A percentile compares a stretch with the other conserved stretches of the same genome.
Conservation (phyloP, 208 protist genomes). For the Acanthamoeba quina region DNA sequence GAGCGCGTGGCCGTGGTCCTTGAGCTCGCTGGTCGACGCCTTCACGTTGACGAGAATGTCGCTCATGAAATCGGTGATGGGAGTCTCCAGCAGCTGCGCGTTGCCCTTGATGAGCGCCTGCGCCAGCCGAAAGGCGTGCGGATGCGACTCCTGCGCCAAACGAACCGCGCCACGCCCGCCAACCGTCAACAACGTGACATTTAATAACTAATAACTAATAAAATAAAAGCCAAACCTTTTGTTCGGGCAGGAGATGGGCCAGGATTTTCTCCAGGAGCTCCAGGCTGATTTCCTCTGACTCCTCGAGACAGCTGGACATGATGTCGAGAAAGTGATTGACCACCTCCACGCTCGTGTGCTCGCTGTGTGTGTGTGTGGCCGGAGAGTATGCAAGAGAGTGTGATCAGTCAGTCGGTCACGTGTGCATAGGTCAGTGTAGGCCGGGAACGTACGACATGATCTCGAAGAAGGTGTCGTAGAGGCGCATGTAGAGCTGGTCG, state of each 20-base stretch:
- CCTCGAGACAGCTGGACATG: slow-evolving; percentile 45
- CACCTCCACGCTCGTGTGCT: not conserved
- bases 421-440: not conserved
- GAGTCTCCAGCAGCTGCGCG: not conserved
- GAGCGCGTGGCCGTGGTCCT: slow-evolving; percentile 52
- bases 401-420: not conserved
- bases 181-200: not conserved
- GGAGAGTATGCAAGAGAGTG: not conserved
- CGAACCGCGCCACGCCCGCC: not conserved
- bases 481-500: slow-evolving; percentile 35
- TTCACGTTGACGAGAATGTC: slow-evolving; percentile 43
- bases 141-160: not conserved
- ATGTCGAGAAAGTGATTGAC: slow-evolving; percentile 55
- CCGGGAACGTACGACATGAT: slow-evolving; percentile 24
- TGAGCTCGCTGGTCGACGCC: slow-evolving; percentile 55
- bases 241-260: slow-evolving; percentile 9
- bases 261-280: slow-evolving; percentile 58
- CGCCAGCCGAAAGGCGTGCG: slow-evolving; percentile 12
- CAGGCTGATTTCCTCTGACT: slow-evolving; percentile 28
- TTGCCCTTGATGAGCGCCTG: slow-evolving; percentile 43
- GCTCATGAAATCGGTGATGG: slow-evolving; percentile 53
- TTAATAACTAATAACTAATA: not conserved
- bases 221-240: slow-evolving; percentile 7
- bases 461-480: slow-evolving; percentile 49
- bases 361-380: not conserved